Evolutionary conservation across 78 protist genomes (phyloP).

Genomic region (Pelomyxa schiedti): DNA sequence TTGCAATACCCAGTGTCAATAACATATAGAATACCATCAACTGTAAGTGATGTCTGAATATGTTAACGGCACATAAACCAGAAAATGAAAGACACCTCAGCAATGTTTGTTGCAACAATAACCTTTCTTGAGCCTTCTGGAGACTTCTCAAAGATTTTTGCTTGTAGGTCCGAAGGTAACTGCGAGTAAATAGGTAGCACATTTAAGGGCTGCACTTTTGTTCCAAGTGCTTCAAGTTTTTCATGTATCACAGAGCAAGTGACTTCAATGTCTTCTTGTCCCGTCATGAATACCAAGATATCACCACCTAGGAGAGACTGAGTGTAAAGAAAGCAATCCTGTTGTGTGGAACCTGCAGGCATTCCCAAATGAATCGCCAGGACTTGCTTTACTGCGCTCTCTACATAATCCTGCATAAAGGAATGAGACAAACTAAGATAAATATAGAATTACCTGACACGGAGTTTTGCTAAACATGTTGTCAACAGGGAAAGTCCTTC

Average conservation of each 20-base stretch:
- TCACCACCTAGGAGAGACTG: constrained; percentile 80
- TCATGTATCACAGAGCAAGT: constrained; percentile 69
- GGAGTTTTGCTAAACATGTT: constrained; percentile 50
- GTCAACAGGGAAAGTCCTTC: constrained; percentile 96
- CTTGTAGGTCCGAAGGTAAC: constrained; percentile 89
- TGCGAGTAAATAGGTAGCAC: constrained; percentile 92
- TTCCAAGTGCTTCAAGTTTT: constrained; percentile 10
- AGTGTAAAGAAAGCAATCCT: constrained; percentile 44
- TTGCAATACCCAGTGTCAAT: constrained; percentile 89
- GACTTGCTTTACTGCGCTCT: constrained; percentile 85
- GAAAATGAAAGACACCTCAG: no score
- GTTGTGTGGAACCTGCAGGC: background rate
- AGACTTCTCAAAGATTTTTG: constrained; percentile 79
- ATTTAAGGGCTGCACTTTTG: constrained; percentile 39
- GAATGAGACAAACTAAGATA: no score
- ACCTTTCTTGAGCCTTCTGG: constrained; percentile 66
- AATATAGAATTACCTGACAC: no score
- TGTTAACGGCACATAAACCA: no score
- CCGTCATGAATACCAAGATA: constrained; percentile 98
- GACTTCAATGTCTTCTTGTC: constrained; percentile 95
- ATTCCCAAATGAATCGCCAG: background rate
- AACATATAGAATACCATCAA: constrained; percentile 89
- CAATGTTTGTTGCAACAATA: constrained; percentile 94
- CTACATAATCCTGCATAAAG: constrained; percentile 90
- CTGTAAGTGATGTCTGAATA: constrained; percentile 91